Evolutionary conservation across 257 asterid genomes (phyloP), one percentile per base, ranked within the genome.

Genomic region (Scutellaria barbata): DNA sequence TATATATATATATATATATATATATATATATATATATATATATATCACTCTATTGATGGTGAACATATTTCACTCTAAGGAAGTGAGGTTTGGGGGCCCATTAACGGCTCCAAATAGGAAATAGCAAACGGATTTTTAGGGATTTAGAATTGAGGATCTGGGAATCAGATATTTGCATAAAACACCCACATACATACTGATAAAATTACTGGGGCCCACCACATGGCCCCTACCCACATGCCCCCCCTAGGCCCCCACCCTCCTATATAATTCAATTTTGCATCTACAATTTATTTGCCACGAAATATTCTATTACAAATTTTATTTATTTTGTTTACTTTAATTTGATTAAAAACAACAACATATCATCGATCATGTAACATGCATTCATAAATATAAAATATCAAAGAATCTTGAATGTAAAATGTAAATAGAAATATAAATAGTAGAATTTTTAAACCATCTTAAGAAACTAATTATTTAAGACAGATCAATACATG

Each of bases 51-150:
- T 20, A 22, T 22, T 22, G n/a, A n/a, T n/a, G n/a, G n/a, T n/a
- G n/a, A n/a, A n/a, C n/a, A n/a, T n/a, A n/a, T n/a, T n/a, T n/a
- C n/a, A n/a, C n/a, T n/a, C n/a, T n/a, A 61, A 48, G 65, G 16
- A 20, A 57, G 35, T 7, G 58, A 48, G 16, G 53, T 3, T 35
- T 17, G 47, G 83, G 84, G 77, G 37, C 89, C 90, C 85, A 56
- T 60, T 56, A 85, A 83, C 86, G 88, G 84, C 88, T 77, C 69
- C 56, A 81, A 76, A 75, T 72, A 68, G 41, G 72, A 77, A 71
- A 53, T 41, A 70, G 76, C 61, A 63, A 25, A 60, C 68, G 75
- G 73, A 76, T 80, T 79, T 66, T 48, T 63, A 22, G 76, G 80
- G 73, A 63, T 83, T 75, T 77, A 77, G 47, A 75, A 74, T 56